Evolutionary conservation across 495 filamentous ascomycete genomes (phyloP), one percentile per base, ranked within the genome.

Genomic region (Aspergillus steynii): DNA sequence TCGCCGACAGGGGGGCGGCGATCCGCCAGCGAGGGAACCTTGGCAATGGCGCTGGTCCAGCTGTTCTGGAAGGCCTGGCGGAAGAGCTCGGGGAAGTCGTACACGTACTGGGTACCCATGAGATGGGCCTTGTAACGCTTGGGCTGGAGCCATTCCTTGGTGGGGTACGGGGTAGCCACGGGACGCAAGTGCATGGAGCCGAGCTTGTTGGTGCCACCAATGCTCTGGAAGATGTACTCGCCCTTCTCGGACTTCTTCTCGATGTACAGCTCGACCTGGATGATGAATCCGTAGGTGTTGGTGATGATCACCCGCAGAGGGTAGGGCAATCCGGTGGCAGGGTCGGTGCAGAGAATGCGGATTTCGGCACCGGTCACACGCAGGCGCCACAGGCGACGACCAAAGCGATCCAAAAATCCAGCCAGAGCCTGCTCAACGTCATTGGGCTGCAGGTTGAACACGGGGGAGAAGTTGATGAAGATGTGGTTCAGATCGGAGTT

Each of bases 51-150:
- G 72, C 86, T 86, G 65, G 80, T 79, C 95, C 95, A 99, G 81
- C 86, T 91, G 80, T 97, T 97, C 78, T 97, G 92, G 77, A 96
- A 90, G 47, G 95, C 94, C 76, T 98, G 95, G 70, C 95, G 85
- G 90, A 99, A 99, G 34, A 99, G 88, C 81, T 99, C 96, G 7
- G 95, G 95, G 90, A 99, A 99, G 80, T 99, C 95, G 74, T 99
- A 99, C 60, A 97, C 96, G 66, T 97, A 99, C 74, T 99, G 95
- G 20, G 95, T 99, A 66, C 95, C 95, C 93, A 98, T 97, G 57
- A 99, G 73, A 75, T 99, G 95, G 54, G 95, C 95, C 86, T 96
- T 98, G 87, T 98, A 98, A 60, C 95, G 86, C 86, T 98, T 99
- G 62, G 95, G 95, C 79, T 99, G 95, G 63, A 98, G 82, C 88